Evolutionary conservation across 164 flowering plant genomes (phyloP).

Genomic region (Vitis rupestris): DNA sequence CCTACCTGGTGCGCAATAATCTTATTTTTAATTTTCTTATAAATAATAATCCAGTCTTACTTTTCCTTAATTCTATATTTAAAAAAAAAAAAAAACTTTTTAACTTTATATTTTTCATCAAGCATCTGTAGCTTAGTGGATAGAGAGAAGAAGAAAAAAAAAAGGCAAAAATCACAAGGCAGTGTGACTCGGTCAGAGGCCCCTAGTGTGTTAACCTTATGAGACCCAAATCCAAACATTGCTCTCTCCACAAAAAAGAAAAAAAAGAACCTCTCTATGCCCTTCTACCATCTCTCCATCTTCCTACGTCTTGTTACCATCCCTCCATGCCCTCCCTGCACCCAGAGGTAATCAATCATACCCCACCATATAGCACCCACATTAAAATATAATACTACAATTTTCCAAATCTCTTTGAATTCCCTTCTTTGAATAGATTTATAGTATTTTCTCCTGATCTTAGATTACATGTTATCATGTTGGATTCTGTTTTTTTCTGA

Average conservation of each 20-base stretch:
- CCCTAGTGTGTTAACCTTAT: too few species aligned
- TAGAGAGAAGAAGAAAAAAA: too few species aligned
- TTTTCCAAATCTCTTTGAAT: neutral
- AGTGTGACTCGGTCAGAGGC: neutral
- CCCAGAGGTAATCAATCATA: constrained; percentile 42
- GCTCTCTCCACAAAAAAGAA: constrained; percentile 2
- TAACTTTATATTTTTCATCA: too few species aligned
- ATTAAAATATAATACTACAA: too few species aligned
- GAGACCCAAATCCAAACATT: neutral
- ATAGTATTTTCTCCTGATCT: neutral
- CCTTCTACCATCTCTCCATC: constrained; percentile 41
- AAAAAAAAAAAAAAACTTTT: too few species aligned
- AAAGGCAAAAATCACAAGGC: neutral
- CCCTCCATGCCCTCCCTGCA: constrained; percentile 45
- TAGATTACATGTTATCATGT: too few species aligned
- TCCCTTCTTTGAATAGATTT: neutral
- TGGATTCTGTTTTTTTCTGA: neutral
- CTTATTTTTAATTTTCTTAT: too few species aligned
- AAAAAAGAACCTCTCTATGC: neutral
- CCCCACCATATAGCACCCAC: neutral
- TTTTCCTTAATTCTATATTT: too few species aligned
- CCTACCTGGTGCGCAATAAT: too few species aligned
- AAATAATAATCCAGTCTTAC: too few species aligned
- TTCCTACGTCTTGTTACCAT: constrained; percentile 60
- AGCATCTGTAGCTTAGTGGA: too few species aligned